phyloP scores from a whole-genome alignment of 495 filamentous ascomycete genomes.

The Talaromyces thailandensis region DNA sequence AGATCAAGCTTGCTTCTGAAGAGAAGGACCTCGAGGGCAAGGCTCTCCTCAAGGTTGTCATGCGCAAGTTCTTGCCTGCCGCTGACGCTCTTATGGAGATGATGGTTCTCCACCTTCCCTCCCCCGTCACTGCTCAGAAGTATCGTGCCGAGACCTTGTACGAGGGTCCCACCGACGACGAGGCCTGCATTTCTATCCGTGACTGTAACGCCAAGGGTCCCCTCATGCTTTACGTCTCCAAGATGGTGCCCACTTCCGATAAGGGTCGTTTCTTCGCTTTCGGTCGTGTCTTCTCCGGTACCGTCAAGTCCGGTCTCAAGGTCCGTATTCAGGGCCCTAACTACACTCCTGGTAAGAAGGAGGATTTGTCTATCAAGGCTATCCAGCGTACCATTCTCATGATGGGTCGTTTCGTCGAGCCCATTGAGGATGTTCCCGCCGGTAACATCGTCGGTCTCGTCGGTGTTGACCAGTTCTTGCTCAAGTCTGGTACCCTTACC shows the following conservation, averaged over 20 bases:
- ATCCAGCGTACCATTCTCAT: slow-evolving; percentile 99
- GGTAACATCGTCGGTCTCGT: slow-evolving; percentile 99
- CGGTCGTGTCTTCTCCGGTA: slow-evolving; percentile 99
- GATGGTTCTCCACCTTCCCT: slow-evolving; percentile 99
- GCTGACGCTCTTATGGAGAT: slow-evolving; percentile 98
- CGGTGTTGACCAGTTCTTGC: slow-evolving; percentile 99
- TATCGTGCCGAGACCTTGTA: slow-evolving; percentile 99
- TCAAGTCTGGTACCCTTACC: slow-evolving; percentile 99
- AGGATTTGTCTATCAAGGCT: slow-evolving; percentile 98
- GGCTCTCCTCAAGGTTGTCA: slow-evolving; percentile 90
- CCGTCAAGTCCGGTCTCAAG: slow-evolving; percentile 93
- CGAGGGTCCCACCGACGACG: slow-evolving; percentile 91
- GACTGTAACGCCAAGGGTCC: slow-evolving; percentile 96
- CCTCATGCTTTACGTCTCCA: slow-evolving; percentile 99
- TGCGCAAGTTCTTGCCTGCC: slow-evolving; percentile 96
- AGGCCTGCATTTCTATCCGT: slow-evolving; percentile 87
- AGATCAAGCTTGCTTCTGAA: slow-evolving; percentile 75
- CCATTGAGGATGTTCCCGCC: slow-evolving; percentile 97
- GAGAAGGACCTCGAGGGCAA: slow-evolving; percentile 97
- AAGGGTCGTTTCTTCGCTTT: slow-evolving; percentile 99
- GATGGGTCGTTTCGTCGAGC: slow-evolving; percentile 99
- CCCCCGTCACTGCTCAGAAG: slow-evolving; percentile 89
- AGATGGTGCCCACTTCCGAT: slow-evolving; percentile 99
- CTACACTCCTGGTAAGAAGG: slow-evolving; percentile 96
- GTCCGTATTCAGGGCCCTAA: slow-evolving; percentile 99